phyloP scores from a whole-genome alignment of 345 rosid species.

The Ailanthus altissimus region DNA sequence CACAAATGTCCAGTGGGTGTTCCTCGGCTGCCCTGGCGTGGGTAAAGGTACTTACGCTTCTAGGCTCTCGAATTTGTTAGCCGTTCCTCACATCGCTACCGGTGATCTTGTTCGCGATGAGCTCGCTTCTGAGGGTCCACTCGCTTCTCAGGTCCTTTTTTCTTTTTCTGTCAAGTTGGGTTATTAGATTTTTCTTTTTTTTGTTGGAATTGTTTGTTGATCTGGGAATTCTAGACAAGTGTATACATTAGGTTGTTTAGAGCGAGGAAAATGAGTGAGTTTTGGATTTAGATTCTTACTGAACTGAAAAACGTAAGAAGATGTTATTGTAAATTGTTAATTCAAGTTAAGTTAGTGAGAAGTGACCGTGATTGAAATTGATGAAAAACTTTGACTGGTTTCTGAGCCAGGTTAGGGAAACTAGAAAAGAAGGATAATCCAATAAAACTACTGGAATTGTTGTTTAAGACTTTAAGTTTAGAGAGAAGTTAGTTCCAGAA shows the following conservation, averaged over 20 bases:
- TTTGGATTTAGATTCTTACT: background rate
- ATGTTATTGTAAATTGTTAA: background rate
- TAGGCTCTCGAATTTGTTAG: constrained; percentile 74
- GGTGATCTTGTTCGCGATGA: constrained; percentile 99
- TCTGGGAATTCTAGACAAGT: background rate
- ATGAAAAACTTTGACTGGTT: background rate
- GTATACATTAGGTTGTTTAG: background rate
- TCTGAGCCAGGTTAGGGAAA: background rate
- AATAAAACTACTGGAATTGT: background rate
- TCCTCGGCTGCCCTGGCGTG: constrained; percentile 97
- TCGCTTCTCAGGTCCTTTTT: constrained; percentile 67
- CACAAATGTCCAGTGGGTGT: constrained; percentile 82
- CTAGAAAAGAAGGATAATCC: background rate
- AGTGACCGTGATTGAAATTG: background rate
- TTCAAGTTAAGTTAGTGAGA: background rate
- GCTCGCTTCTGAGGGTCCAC: constrained; percentile 73
- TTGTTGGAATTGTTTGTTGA: background rate
- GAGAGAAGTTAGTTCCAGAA: background rate
- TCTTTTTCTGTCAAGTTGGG: background rate
- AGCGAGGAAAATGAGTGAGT: background rate
- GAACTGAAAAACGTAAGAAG: background rate
- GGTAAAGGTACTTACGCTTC: constrained; percentile 99
- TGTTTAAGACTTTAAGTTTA: background rate
- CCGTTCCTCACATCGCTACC: constrained; percentile 94
- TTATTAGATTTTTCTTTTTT: background rate